These are phyloP conservation scores for Psophocarpus tetragonolobus DNA, from an alignment of 306 rosid genomes.

Conservation along the genomic window DNA sequence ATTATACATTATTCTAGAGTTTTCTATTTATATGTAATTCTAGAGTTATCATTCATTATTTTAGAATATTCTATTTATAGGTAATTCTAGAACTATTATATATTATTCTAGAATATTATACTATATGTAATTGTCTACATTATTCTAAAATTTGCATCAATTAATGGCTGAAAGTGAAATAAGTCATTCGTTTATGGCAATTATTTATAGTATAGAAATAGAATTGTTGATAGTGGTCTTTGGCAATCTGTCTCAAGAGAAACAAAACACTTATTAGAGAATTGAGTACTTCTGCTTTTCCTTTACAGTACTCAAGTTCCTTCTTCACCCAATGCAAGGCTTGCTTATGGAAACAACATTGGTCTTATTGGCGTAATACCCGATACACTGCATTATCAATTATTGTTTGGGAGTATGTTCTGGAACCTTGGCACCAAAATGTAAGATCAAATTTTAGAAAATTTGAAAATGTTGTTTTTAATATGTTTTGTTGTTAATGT, in stretches of 20 bases:
- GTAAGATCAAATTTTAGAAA: slow-evolving; percentile 40
- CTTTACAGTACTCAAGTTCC: slow-evolving; percentile 45
- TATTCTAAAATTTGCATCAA: too few relatives aligned
- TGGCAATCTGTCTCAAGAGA: slow-evolving; percentile 48
- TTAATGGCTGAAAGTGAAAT: neutral
- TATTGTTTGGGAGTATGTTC: slow-evolving; percentile 62
- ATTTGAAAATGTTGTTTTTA: slow-evolving; percentile 15
- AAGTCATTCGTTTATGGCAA: too few relatives aligned
- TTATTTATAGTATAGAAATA: neutral
- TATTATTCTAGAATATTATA: too few relatives aligned
- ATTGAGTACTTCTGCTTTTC: slow-evolving; percentile 49
- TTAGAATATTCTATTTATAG: too few relatives aligned
- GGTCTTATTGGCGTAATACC: slow-evolving; percentile 70
- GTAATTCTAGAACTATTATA: too few relatives aligned
- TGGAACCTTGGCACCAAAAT: too few relatives aligned
- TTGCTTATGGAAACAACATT: too few relatives aligned
- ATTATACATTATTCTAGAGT: too few relatives aligned
- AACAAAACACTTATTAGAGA: slow-evolving; percentile 47
- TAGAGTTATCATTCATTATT: too few relatives aligned
- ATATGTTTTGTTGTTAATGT: neutral
- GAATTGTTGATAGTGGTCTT: neutral
- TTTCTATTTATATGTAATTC: too few relatives aligned
- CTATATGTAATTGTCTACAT: too few relatives aligned
- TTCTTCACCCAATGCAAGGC: too few relatives aligned
- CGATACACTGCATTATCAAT: slow-evolving; percentile 50